A percentile compares a stretch with the other conserved stretches of the same genome.
phyloP scores from a whole-genome alignment of 768 basidiomycete species.

The Rhodotorula taiwanensis region DNA sequence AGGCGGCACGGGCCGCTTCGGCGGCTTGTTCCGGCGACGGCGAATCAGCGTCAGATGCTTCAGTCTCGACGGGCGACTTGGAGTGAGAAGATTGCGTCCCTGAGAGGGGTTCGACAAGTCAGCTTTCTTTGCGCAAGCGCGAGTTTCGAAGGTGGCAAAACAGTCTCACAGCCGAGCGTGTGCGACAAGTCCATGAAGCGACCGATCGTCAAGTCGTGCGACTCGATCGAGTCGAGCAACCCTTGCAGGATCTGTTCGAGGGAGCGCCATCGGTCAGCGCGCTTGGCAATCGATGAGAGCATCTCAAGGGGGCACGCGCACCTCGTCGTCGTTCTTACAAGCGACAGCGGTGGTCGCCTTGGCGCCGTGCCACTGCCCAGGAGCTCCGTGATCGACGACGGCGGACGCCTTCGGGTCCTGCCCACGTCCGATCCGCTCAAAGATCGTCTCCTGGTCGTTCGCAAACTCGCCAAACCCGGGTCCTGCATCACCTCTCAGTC shows the following conservation, averaged over 20 bases:
- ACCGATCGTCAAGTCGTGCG: slow-evolving; percentile 77
- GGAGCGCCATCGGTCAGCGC: background rate
- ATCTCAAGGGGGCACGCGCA: slow-evolving; percentile 44
- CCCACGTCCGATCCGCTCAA: slow-evolving; percentile 67
- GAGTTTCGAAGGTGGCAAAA: too few relatives aligned
- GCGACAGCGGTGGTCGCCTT: slow-evolving; percentile 71
- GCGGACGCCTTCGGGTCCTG: slow-evolving; percentile 47
- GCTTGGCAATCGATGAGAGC: too few relatives aligned
- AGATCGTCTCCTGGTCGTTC: slow-evolving; percentile 76
- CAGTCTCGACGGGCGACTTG: too few relatives aligned
- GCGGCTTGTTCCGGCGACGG: too few relatives aligned
- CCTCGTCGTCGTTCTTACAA: slow-evolving; percentile 70
- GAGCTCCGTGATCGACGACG: slow-evolving; percentile 80
- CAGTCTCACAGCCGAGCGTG: slow-evolving; percentile 63
- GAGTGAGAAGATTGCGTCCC: too few relatives aligned
- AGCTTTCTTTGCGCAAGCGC: background rate
- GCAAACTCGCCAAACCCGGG: slow-evolving; percentile 79
- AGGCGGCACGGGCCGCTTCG: slow-evolving; percentile 46
- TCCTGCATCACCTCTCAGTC: slow-evolving; percentile 44
- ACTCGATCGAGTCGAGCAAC: slow-evolving; percentile 54
- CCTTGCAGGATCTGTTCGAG: slow-evolving; percentile 52
- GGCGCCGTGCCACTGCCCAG: slow-evolving; percentile 71
- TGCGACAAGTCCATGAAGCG: slow-evolving; percentile 77
- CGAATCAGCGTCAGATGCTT: too few relatives aligned
- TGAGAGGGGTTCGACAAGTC: too few relatives aligned